A percentile compares a stretch with the other conserved stretches of the same genome.
phyloP scores from a whole-genome alignment of 2,329 filamentous ascomycete species.

The Trichoderma aggressivum region DNA sequence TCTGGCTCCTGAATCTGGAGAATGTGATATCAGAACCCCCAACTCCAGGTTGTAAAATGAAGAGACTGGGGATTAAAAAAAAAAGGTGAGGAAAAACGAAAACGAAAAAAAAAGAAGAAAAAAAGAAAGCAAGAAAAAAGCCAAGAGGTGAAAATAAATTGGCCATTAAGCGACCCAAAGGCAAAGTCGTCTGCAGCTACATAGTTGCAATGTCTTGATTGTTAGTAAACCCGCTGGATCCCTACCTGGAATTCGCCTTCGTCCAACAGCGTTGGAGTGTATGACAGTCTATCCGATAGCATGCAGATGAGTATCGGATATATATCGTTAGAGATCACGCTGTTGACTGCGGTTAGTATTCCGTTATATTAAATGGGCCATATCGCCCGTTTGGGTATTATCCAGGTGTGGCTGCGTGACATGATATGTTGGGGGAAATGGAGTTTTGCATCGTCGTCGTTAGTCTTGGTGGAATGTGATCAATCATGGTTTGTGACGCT shows the following conservation, averaged over 20 bases:
- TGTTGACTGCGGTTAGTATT: slow-evolving; percentile 15
- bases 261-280: not conserved
- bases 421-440: not conserved
- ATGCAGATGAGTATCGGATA: not conserved
- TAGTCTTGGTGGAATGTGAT: not conserved
- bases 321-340: not conserved
- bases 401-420: not conserved
- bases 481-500: slow-evolving; percentile 22
- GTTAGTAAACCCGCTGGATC: not conserved
- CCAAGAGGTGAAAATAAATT: not conserved
- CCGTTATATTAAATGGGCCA: not conserved
- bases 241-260: slow-evolving; percentile 2
- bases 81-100: not conserved
- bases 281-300: not conserved
- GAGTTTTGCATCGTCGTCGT: not conserved
- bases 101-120: not conserved
- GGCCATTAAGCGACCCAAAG: not conserved
- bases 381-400: not conserved
- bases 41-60: not conserved
- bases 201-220: not conserved
- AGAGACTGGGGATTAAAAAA: not conserved
- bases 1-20: not conserved
- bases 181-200: slow-evolving; percentile 4
- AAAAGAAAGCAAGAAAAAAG: not conserved
- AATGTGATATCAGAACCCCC: not conserved